Conservation (phyloP, 257 asterid genomes). For the Mitragyna speciosa region DNA sequence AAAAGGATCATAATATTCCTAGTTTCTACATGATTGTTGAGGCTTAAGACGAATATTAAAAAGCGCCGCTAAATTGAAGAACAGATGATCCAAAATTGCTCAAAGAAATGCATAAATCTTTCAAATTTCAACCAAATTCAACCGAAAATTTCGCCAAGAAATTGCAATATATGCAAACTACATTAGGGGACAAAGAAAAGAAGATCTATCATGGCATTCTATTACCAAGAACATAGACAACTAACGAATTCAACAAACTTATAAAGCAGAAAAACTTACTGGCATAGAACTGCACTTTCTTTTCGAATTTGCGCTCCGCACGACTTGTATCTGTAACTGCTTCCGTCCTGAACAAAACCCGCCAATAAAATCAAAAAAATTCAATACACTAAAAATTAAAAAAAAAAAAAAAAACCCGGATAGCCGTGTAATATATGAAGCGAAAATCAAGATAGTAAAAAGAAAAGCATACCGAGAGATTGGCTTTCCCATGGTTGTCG, state of each 20-base stretch:
- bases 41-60: neutral
- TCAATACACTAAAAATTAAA: neutral
- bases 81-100: neutral
- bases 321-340: conserved; percentile 21
- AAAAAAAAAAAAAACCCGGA: neutral
- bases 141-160: neutral
- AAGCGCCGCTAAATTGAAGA: neutral
- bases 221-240: too few species aligned
- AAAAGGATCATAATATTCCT: too few species aligned
- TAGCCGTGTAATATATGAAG: too few species aligned
- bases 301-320: conserved; percentile 64
- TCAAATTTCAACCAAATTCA: neutral
- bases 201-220: neutral
- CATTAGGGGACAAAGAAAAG: neutral
- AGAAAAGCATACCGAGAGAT: conserved; percentile 14
- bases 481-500: conserved; percentile 21
- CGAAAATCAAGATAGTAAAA: neutral
- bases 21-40: too few species aligned
- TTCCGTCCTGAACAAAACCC: conserved; percentile 38
- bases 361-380: too few species aligned
- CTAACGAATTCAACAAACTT: too few species aligned
- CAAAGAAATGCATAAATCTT: neutral
- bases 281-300: conserved; percentile 63
- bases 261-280: conserved; percentile 31
- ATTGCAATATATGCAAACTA: neutral